Evolutionary conservation across 2,329 filamentous ascomycete genomes (phyloP), one percentile per base, ranked within the genome.

Genomic region (Aureobasidium namibiae): DNA sequence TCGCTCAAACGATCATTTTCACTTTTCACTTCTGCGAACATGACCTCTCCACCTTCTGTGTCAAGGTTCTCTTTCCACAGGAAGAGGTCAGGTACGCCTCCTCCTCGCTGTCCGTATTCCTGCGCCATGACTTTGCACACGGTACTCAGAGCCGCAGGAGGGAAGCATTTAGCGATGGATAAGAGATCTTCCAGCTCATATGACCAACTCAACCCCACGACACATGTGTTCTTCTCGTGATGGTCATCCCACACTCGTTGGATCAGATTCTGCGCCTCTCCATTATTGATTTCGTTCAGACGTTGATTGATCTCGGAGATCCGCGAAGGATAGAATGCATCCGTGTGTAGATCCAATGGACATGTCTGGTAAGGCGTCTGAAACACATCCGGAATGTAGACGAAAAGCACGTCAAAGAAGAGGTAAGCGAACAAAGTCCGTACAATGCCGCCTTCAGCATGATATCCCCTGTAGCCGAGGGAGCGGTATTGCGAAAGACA

Each of bases 301-400:
- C 92, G 85, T 63, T 86, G 84, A 69, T 96, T 95, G 70, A 97
- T 94, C 74, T 96, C 92, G 4, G 87, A 90, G 36, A 88, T 84
- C n/a, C 94, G 83, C 1, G 86, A 84, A 0, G 89, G 83, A 69
- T 90, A 97, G 75, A 99, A 99, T 2, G 88, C 86, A 70, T 99
- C 94, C 0, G 92, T 96, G 69, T 95, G 88, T 6, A 99, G 77
- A 71, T 99, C 94, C 3, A 99, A 76, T 1, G 94, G 94, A 68
- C 90, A 96, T 0, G 90, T 95, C 73, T 99, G 94, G 70, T 90
- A 99, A 1, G 88, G 84, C 6, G 94, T 99, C 71, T 97, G 92
- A 72, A 99, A 99, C 59, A 99, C 92, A 66, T 97, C 96, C 26
- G 94, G 92, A 5, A 97, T 83, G 72, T 95, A 96, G 26, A 90